Base-by-base conservation (phyloP, 768 basidiomycete genomes). In the Candolleomyces eurysporus region DNA sequence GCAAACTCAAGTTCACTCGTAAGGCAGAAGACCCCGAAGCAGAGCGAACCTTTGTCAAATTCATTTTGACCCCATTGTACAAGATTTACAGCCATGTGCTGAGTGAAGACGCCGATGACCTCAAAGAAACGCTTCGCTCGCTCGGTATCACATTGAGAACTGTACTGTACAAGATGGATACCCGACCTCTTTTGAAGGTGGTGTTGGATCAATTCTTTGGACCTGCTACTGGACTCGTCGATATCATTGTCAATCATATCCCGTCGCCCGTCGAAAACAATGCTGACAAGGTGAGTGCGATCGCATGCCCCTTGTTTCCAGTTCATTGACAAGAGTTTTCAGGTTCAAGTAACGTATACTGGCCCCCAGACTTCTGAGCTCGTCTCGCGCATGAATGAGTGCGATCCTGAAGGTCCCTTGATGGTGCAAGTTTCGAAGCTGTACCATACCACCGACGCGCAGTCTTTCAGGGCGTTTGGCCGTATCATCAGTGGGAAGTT, bases 161-260 rank as follows among this genome's bases (percentile, higher is more conserved):
- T 0, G 82, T 94, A 36, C 90, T 93, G 85, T 99, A 90, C 83
- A 98, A 98, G 80, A 98, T 99, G 94, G 97, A 99, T 71, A 95
- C 95, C 5, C 80, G 96, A 59, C 97, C 97, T 3, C 78, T 99
- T 55, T 78, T 99, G 66, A 97, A 98, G 76, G 93, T 90, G 43
- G 89, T 98, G 13, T 77, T 97, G 62, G 90, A 92, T 69, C 96
- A 98, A 72, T 99, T 99, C 81, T 99, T 99, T 68, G 96, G 97
- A 6, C 85, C 88, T 30, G 79, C 94, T 3, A 89, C 87, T 0
- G 97, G 97, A 1, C 79, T 99, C 65, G 87, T 98, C 31, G 97
- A 99, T 71, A 86, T 99, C 81, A 88, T 98, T 63, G 87, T 87
- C 14, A 87, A 94, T 63, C 86, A 95, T 72, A 86, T 99, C 16